A percentile compares a stretch with the other conserved stretches of the same genome.
Conservation (phyloP, 441 rosid species). For the Eutrema salsugineum region DNA sequence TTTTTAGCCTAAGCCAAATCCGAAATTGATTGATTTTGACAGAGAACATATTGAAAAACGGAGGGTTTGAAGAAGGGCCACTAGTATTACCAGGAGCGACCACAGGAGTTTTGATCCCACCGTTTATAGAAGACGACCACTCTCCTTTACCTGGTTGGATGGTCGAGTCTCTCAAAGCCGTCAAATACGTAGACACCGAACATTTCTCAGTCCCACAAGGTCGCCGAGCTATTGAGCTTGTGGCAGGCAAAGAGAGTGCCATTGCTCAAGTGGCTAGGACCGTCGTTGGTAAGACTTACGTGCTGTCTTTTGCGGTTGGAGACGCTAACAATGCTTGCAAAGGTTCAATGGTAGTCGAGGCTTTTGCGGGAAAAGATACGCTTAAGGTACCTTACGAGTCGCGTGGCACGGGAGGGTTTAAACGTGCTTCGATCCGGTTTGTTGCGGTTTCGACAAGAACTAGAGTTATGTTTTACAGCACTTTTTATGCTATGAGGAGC, state of each 20-base stretch:
- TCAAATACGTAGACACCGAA: constrained; percentile 65
- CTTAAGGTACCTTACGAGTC: constrained; percentile 60
- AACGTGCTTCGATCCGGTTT: constrained; percentile 45
- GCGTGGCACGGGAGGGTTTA: constrained; percentile 56
- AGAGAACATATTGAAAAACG: constrained; percentile 73
- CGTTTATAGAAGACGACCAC: constrained; percentile 84
- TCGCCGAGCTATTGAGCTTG: constrained; percentile 55
- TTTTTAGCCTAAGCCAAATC: too few relatives aligned
- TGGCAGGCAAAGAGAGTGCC: constrained; percentile 68
- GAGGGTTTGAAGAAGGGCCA: constrained; percentile 85
- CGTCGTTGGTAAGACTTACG: constrained; percentile 40
- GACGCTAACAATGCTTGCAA: constrained; percentile 58
- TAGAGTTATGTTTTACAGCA: constrained; percentile 55
- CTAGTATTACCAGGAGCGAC: constrained; percentile 61
- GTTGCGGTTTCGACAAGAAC: constrained; percentile 42
- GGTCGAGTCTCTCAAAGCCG: constrained; percentile 90
- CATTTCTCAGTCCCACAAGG: constrained; percentile 59
- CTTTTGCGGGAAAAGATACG: constrained; percentile 49
- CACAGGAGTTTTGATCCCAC: constrained; percentile 78
- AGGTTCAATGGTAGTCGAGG: constrained; percentile 65
- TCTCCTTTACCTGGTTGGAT: constrained; percentile 86
- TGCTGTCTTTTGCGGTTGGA: constrained; percentile 49
- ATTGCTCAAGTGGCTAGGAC: constrained; percentile 54
- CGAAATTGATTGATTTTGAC: constrained; percentile 16
- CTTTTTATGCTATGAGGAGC: constrained; percentile 56